These are phyloP conservation scores for Paracorniculantispora psalliotae DNA, from an alignment of 2,329 filamentous ascomycete species.

Conservation along the genomic window DNA sequence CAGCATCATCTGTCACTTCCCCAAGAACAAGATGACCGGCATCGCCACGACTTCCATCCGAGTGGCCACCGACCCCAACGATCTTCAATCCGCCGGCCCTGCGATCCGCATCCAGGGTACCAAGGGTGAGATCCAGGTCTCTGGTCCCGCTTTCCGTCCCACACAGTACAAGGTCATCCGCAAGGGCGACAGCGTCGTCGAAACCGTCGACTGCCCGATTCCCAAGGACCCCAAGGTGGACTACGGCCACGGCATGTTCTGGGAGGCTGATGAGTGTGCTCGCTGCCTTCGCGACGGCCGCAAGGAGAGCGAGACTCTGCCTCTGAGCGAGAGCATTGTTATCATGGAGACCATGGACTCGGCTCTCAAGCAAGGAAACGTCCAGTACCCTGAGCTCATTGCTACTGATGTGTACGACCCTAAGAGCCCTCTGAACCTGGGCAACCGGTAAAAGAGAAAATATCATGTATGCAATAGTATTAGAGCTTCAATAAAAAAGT, in stretches of 20 bases:
- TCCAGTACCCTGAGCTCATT: conserved; percentile 52
- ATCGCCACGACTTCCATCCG: conserved; percentile 65
- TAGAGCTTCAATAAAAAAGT: too few species aligned
- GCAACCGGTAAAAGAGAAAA: conserved; percentile 29
- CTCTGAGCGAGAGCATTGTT: conserved; percentile 69
- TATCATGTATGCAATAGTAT: too few species aligned
- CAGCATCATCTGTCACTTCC: conserved; percentile 74
- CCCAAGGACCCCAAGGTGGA: conserved; percentile 44
- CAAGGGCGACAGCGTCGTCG: conserved; percentile 40
- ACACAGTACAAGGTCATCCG: conserved; percentile 59
- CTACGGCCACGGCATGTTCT: conserved; percentile 80
- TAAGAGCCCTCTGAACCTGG: conserved; percentile 58
- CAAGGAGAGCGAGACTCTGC: conserved; percentile 66
- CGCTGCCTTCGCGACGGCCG: conserved; percentile 70
- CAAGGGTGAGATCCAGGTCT: conserved; percentile 76
- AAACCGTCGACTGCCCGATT: conserved; percentile 49
- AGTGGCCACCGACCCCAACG: conserved; percentile 57
- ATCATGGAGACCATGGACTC: conserved; percentile 74
- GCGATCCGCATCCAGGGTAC: conserved; percentile 76
- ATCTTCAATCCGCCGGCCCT: conserved; percentile 54
- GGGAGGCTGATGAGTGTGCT: conserved; percentile 77
- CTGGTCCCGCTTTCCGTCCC: conserved; percentile 66
- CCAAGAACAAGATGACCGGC: conserved; percentile 62
- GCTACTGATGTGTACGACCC: conserved; percentile 54
- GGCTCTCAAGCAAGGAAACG: conserved; percentile 47